phyloP scores from a whole-genome alignment of 352 stramenopile species.

The Phytophthora pistaciae region DNA sequence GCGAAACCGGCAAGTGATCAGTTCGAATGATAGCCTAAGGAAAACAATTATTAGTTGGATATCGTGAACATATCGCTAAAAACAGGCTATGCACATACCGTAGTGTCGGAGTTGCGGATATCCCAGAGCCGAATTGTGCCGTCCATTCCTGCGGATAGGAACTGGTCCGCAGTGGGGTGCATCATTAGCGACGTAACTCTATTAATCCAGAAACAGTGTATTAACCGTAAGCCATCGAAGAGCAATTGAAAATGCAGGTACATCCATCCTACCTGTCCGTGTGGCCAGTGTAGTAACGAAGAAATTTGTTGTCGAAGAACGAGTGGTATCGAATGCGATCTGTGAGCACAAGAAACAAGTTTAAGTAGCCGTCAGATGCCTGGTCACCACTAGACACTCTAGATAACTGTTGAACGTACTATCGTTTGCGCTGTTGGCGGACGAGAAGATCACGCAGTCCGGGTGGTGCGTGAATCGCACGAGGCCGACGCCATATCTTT shows the following conservation, averaged over 20 bases:
- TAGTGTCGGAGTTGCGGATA: conserved; percentile 70
- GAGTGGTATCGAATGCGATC: conserved; percentile 90
- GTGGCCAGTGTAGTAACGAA: conserved; percentile 89
- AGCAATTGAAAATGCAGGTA: not conserved
- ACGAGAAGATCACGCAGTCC: conserved; percentile 90
- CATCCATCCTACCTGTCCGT: conserved; percentile 57
- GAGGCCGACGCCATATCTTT: conserved; percentile 85
- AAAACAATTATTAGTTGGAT: not conserved
- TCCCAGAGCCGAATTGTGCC: conserved; percentile 86
- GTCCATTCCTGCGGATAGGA: conserved; percentile 84
- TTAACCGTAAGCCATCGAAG: not conserved
- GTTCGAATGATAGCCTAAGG: conserved; percentile 68
- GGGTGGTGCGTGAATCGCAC: conserved; percentile 84
- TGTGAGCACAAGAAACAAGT: conserved; percentile 27
- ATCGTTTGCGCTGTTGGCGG: conserved; percentile 75
- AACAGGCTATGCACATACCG: conserved; percentile 33
- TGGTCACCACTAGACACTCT: not conserved
- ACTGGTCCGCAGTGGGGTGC: conserved; percentile 87
- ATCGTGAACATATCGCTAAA: not conserved
- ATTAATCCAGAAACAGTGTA: not conserved
- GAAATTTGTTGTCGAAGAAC: conserved; percentile 91
- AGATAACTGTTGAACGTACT: conserved; percentile 42
- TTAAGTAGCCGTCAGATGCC: not conserved
- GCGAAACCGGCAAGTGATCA: conserved; percentile 67
- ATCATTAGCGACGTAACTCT: conserved; percentile 89